Base-by-base conservation (phyloP, 2,329 filamentous ascomycete species). In the Chrysoporthe austroafricana region DNA sequence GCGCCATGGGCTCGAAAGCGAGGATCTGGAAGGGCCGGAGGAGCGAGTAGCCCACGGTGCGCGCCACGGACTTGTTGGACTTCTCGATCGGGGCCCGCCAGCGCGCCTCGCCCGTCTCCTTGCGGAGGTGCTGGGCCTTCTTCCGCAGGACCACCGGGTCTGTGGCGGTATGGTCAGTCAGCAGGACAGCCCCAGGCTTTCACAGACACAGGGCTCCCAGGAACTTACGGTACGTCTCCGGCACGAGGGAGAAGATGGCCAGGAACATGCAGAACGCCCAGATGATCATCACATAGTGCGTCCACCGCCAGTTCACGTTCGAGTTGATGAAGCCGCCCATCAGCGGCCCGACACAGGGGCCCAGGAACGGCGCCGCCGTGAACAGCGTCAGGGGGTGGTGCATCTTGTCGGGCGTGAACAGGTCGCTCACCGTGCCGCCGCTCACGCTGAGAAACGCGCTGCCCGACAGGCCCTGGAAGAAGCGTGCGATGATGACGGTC, bases 301-400 rank as follows among this genome's bases (percentile, higher is more conserved):
- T 91, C 92, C 92, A 96, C 63, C 91, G 83, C 90, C 93, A 97
- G 66, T 82, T 80, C 3, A 84, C 85, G 73, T 90, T 88, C 72
- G 90, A 87, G 76, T 95, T 95, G 77, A 97, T 93, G 77, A 96
- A 94, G 8, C 93, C 93, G 9, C 92, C 93, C 21, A 91, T 76
- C 18, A 90, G 71, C 0, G 88, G 87, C 0, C 88, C 88, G 3
- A 88, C 72, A 9, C 82, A 83, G 0, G 88, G 84, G 73, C 93
- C 83, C 70, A 87, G 79, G 76, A 91, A 91, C 1, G 89, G 90
- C 1, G 83, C 83, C 8, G 88, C 81, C 5, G 90, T 88, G 75
- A 91, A 96, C 18, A 97, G 81, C 79, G 93, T 90, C 94, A 97
- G 97, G 2, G 94, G 93, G 7, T 86, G 85, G 72, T 90, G 89